A percentile compares a stretch with the other conserved stretches of the same genome.
These are phyloP conservation scores for Phaeosphaeriaceae sp. DNA, from an alignment of 2,329 filamentous ascomycete genomes.

Conservation along the genomic window DNA sequence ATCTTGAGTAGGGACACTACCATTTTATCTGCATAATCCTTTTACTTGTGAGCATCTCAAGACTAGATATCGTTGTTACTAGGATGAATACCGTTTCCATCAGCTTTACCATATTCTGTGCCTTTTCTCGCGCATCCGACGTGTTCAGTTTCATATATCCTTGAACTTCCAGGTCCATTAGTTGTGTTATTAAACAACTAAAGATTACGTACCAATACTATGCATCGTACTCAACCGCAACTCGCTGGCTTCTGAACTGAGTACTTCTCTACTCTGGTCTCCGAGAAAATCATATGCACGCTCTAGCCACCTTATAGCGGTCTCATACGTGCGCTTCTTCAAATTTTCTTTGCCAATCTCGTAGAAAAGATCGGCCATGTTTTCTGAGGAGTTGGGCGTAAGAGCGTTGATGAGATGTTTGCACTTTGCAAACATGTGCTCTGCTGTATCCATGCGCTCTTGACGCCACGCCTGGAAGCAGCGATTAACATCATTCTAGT, in stretches of 20 bases:
- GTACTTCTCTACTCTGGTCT: slow-evolving; percentile 59
- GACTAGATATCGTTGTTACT: not conserved
- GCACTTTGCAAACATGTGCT: slow-evolving; percentile 74
- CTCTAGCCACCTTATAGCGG: slow-evolving; percentile 75
- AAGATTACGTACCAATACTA: slow-evolving; percentile 42
- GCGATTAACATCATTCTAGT: not conserved
- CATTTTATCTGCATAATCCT: slow-evolving; percentile 67
- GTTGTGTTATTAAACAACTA: not conserved
- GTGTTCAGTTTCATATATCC: slow-evolving; percentile 59
- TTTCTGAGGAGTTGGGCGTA: slow-evolving; percentile 62
- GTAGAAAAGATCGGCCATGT: slow-evolving; percentile 70
- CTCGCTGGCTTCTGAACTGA: slow-evolving; percentile 67
- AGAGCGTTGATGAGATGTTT: slow-evolving; percentile 46
- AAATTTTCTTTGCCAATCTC: slow-evolving; percentile 72
- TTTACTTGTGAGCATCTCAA: slow-evolving; percentile 1
- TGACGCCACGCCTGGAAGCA: slow-evolving; percentile 72
- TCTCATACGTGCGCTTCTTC: slow-evolving; percentile 57
- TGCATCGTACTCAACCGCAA: slow-evolving; percentile 72
- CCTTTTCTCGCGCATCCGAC: slow-evolving; percentile 56
- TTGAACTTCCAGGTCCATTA: slow-evolving; percentile 56
- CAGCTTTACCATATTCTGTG: slow-evolving; percentile 63
- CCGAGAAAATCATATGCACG: slow-evolving; percentile 68
- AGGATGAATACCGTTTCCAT: slow-evolving; percentile 58
- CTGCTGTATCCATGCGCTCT: slow-evolving; percentile 74
- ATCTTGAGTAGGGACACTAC: slow-evolving; percentile 72